A percentile compares a stretch with the other conserved stretches of the same genome.
Conservation (phyloP, 345 rosid genomes). For the Corchorus olitorius region DNA sequence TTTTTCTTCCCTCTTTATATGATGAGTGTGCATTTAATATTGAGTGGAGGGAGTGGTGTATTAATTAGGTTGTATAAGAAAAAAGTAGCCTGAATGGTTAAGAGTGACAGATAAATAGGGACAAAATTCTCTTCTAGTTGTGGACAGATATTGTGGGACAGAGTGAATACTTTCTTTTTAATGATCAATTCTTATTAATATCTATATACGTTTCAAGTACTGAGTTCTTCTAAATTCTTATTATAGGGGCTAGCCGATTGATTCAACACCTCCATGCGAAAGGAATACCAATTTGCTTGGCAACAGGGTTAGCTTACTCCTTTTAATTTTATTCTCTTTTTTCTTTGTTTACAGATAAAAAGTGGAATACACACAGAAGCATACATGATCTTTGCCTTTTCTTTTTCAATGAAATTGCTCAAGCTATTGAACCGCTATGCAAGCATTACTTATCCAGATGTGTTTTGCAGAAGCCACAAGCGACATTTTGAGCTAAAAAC, state of each 20-base stretch:
- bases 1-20: no score
- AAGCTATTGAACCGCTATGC: background rate
- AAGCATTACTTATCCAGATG: background rate
- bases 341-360: constrained; percentile 2
- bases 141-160: no score
- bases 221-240: constrained; percentile 8
- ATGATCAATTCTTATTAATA: background rate
- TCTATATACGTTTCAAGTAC: background rate
- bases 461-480: constrained; percentile 64
- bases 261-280: constrained; percentile 78
- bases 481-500: constrained; percentile 85
- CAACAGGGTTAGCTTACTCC: constrained; percentile 65
- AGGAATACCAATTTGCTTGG: constrained; percentile 75
- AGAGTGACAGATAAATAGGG: no score
- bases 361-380: background rate
- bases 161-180: background rate
- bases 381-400: background rate
- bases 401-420: background rate
- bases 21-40: no score
- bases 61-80: no score
- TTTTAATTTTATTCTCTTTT: constrained; percentile 4
- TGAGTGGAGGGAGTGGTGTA: no score
- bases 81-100: no score
- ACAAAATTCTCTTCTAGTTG: no score
- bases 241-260: constrained; percentile 75